phyloP scores from a whole-genome alignment of 129 eudicot genomes.

The Glebionis coronaria region DNA sequence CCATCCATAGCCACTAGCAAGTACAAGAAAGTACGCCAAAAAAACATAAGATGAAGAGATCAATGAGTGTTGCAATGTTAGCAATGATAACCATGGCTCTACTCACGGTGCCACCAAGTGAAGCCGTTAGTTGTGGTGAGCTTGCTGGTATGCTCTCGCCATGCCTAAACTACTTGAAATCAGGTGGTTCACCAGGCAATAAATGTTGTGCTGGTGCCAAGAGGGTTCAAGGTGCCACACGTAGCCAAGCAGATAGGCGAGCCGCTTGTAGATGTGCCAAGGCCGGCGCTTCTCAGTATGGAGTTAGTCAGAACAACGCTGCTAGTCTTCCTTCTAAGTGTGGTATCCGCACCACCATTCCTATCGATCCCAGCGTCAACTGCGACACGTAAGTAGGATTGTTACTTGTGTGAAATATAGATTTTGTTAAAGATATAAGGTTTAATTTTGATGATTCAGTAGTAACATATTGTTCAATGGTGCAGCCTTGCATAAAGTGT shows the following conservation, averaged over 20 bases:
- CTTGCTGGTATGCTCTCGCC: conserved; percentile 35
- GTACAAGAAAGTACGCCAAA: neutral
- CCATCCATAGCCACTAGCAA: neutral
- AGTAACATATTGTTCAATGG: neutral
- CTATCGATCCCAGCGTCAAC: conserved; percentile 31
- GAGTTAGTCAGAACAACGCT: conserved; percentile 30
- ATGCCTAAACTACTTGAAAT: conserved; percentile 38
- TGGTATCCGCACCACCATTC: conserved; percentile 26
- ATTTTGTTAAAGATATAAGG: neutral
- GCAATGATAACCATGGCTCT: conserved; percentile 24
- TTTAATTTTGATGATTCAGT: neutral
- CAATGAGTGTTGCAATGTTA: conserved; percentile 37
- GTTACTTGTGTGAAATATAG: neutral
- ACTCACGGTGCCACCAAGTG: conserved; percentile 31
- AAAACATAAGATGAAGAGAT: conserved; percentile 24
- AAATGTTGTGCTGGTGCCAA: conserved; percentile 45
- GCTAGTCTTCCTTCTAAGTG: conserved; percentile 38
- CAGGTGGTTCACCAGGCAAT: conserved; percentile 27
- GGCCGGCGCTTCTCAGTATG: conserved; percentile 31
- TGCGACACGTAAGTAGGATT: conserved; percentile 32
- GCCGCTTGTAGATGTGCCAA: conserved; percentile 50
- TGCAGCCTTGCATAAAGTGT: conserved; percentile 31
- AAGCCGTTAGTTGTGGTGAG: conserved; percentile 39
- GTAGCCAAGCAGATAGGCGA: conserved; percentile 38
- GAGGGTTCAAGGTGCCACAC: conserved; percentile 21